Conservation (phyloP, 1,139 yeast genomes). For the Pneumocystis jirovecii region DNA sequence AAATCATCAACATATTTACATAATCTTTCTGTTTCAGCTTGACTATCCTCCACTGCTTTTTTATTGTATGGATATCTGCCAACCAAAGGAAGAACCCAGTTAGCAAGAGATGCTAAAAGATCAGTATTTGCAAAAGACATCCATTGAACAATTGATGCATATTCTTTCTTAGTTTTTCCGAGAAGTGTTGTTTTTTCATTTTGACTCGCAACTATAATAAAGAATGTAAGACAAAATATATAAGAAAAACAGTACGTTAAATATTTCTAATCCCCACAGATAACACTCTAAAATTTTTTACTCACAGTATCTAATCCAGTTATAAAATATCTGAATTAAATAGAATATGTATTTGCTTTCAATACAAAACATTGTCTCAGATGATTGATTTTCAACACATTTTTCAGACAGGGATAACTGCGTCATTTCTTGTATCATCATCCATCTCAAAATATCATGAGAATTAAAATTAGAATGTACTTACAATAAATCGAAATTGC, state of each 20-base stretch:
- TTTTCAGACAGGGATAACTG: constrained; percentile 90
- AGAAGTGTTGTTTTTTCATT: constrained; percentile 30
- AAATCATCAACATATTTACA: constrained; percentile 39
- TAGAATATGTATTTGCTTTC: background rate
- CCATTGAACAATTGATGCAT: constrained; percentile 67
- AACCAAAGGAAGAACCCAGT: constrained; percentile 30
- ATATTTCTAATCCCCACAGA: background rate
- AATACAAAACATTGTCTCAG: constrained; percentile 25
- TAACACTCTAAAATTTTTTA: background rate
- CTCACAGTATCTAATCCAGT: background rate
- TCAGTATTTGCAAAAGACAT: constrained; percentile 69
- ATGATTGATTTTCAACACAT: constrained; percentile 51
- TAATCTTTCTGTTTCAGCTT: constrained; percentile 28
- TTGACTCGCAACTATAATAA: constrained; percentile 20
- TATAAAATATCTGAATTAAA: background rate
- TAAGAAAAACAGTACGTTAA: background rate
- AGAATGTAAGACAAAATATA: constrained; percentile 8
- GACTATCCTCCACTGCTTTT: constrained; percentile 52
- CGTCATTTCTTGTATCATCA: constrained; percentile 26
- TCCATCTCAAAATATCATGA: background rate
- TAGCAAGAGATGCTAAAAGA: constrained; percentile 33
- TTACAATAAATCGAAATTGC: constrained; percentile 44
- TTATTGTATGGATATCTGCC: constrained; percentile 63
- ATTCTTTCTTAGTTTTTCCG: constrained; percentile 52
- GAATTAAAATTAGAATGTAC: constrained; percentile 12